Evolutionary conservation across 768 basidiomycete genomes (phyloP).

Genomic region (Zangia roseola): DNA sequence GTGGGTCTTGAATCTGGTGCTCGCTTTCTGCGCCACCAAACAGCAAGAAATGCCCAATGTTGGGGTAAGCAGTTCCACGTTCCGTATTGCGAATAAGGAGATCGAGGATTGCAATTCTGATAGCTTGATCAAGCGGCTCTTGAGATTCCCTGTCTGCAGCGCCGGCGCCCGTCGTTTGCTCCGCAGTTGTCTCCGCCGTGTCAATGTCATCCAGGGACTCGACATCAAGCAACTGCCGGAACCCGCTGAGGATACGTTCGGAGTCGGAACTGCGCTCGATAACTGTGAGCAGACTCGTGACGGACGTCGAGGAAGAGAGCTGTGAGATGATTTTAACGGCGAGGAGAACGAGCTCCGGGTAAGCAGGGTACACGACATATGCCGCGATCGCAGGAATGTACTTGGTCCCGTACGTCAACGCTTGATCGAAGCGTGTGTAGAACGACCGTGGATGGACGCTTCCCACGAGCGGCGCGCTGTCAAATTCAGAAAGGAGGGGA

Average conservation of each 20-base stretch:
- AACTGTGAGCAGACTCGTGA: constrained; percentile 73
- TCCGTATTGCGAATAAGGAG: constrained; percentile 77
- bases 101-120: constrained; percentile 74
- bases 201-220: constrained; percentile 64
- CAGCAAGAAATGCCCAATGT: constrained; percentile 84
- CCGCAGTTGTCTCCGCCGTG: constrained; percentile 56
- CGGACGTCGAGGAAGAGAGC: constrained; percentile 64
- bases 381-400: constrained; percentile 82
- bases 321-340: constrained; percentile 73
- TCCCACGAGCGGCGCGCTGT: constrained; percentile 52
- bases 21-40: constrained; percentile 64
- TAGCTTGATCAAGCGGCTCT: constrained; percentile 60
- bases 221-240: constrained; percentile 59
- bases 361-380: constrained; percentile 65
- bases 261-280: constrained; percentile 82
- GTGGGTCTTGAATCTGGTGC: constrained; percentile 74
- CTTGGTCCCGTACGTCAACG: constrained; percentile 63
- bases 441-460: constrained; percentile 61
- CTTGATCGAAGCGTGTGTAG: constrained; percentile 74
- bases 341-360: constrained; percentile 73
- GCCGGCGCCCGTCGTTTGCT: constrained; percentile 71
- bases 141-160: constrained; percentile 52
- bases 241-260: constrained; percentile 80
- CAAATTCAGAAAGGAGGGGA: constrained; percentile 69
- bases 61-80: constrained; percentile 64